A percentile compares a stretch with the other conserved stretches of the same genome.
phyloP scores from a whole-genome alignment of 2,329 filamentous ascomycete species.

The Pseudogymnoascus sp. region DNA sequence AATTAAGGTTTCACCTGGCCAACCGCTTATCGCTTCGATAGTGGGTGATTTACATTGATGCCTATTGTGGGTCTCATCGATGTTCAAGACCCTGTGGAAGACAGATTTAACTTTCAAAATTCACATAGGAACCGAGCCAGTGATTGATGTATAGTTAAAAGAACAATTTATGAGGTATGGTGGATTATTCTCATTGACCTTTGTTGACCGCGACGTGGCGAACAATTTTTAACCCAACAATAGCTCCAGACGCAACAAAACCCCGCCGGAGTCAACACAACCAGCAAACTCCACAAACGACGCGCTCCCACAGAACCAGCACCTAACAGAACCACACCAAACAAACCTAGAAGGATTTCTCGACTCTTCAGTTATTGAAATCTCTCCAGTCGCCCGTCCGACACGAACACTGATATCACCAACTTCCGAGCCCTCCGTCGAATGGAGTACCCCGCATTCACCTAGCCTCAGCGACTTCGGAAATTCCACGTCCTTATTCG shows the following conservation, averaged over 20 bases:
- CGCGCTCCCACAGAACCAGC: background rate
- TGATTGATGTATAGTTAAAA: background rate
- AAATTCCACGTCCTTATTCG: conserved; percentile 27
- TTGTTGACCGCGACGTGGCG: background rate
- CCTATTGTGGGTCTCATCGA: background rate
- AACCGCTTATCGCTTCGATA: conserved; percentile 7
- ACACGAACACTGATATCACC: background rate
- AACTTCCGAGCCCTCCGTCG: background rate
- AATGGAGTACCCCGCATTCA: conserved; percentile 13
- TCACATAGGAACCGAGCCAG: background rate
- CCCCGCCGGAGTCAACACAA: conserved; percentile 3
- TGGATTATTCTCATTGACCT: background rate
- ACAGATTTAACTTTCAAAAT: background rate
- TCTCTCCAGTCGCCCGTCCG: background rate
- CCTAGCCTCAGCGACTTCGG: conserved; percentile 23
- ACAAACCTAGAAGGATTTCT: background rate
- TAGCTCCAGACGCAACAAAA: background rate
- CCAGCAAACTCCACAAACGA: background rate
- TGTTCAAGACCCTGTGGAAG: background rate
- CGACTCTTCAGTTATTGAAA: conserved; percentile 1
- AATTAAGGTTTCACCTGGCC: conserved; percentile 8
- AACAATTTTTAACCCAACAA: conserved; percentile 5
- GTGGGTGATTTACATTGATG: conserved; percentile 2
- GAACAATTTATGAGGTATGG: conserved; percentile 3
- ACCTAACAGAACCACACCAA: background rate